Base-by-base conservation (phyloP, 148 eudicot species). In the Mesembryanthemum crystallinum region DNA sequence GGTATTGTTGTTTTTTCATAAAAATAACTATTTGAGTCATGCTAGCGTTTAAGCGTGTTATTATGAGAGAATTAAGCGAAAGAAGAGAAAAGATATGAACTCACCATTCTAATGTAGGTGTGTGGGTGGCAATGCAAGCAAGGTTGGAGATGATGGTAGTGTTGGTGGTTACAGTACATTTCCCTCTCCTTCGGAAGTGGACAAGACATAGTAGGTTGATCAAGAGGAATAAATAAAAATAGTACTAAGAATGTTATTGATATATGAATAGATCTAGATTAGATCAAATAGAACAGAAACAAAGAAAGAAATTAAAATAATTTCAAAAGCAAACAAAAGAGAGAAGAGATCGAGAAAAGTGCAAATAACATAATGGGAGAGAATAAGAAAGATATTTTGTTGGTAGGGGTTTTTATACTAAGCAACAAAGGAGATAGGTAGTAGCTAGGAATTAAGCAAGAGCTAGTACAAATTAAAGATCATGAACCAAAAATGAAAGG, bases 51-150 rank as follows among this genome's bases (percentile, higher is more conserved):
- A n/a, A n/a, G n/a, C n/a, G n/a, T n/a, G n/a, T n/a, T n/a, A n/a
- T n/a, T n/a, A n/a, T n/a, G n/a, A n/a, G n/a, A n/a, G n/a, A n/a
- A 32, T 58, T 11, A 1, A 51, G 3, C 23, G 51, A 65, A 6
- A 17, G 9, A 18, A 3, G n/a, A 20, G 45, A 28, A 79, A 60
- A 67, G 57, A 8, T 27, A 73, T 23, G 62, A 35, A 79, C 55
- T 12, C 78, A 90, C 97, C 97, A 92, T 85, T 71, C 91, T 88
- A 55, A 92, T 88, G 82, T 92, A 92, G 83, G 71, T 82, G 42
- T 85, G 89, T 0, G 97, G 97, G 64, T 88, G 91, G 82, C 97
- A 92, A 83, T 88, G 89, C 80, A 92, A 82, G 69, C 97, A 92
- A 79, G 94, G 94, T 37, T 80, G 80, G 32, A 75, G 80, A n/a